These are phyloP conservation scores for Eragrostis tef DNA, from an alignment of 202 grass and related monocot species.

Conservation along the genomic window DNA sequence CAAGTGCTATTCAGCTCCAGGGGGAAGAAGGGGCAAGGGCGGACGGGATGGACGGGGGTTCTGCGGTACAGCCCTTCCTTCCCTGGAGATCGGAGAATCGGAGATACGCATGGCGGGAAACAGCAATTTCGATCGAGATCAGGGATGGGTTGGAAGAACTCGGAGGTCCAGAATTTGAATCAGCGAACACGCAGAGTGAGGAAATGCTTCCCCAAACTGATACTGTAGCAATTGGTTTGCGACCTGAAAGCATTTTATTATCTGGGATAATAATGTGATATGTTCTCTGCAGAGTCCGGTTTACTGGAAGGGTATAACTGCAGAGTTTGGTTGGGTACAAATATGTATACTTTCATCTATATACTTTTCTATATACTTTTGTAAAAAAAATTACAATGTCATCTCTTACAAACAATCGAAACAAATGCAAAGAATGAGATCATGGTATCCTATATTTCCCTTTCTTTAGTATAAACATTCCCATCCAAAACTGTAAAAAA, in stretches of 20 bases:
- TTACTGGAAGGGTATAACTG: background rate
- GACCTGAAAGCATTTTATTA: no score
- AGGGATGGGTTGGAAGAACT: background rate
- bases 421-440: constrained; percentile 49
- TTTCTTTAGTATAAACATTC: background rate
- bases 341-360: constrained; percentile 24
- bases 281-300: no score
- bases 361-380: constrained; percentile 25
- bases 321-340: background rate
- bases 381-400: constrained; percentile 43
- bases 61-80: no score
- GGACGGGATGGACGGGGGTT: no score
- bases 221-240: no score
- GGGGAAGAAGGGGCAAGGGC: no score
- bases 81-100: no score
- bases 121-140: no score
- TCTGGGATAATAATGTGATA: no score
- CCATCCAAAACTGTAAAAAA: constrained; percentile 27
- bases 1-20: no score
- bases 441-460: constrained; percentile 29
- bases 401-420: constrained; percentile 36
- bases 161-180: background rate
- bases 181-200: background rate
- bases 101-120: no score
- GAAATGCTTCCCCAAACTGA: no score